phyloP scores from a whole-genome alignment of 2,329 filamentous ascomycete genomes.

The Cladosporium sp. region DNA sequence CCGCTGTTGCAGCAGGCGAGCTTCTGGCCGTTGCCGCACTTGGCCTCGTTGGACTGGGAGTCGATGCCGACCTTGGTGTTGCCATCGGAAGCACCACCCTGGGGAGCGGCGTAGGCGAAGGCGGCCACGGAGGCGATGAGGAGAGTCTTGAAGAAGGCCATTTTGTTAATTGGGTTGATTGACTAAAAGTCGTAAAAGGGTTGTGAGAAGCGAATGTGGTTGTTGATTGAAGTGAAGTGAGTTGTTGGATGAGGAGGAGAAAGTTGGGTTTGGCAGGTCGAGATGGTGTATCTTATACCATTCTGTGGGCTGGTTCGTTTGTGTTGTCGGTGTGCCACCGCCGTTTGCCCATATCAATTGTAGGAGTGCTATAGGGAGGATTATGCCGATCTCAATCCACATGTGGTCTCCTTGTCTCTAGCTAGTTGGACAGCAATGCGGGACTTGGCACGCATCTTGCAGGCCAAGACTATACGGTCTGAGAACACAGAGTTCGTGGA shows the following conservation, averaged over 20 bases:
- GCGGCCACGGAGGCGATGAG: slow-evolving; percentile 19
- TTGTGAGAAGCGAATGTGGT: slow-evolving; percentile 17
- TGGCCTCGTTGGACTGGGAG: background rate
- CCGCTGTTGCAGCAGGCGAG: slow-evolving; percentile 18
- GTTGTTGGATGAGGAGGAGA: slow-evolving; percentile 15
- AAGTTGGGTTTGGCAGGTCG: slow-evolving; percentile 2
- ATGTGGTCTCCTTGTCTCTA: slow-evolving; percentile 9
- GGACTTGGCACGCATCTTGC: slow-evolving; percentile 1
- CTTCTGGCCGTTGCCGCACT: slow-evolving; percentile 19
- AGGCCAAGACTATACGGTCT: slow-evolving; percentile 3
- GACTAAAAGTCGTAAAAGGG: slow-evolving; percentile 17
- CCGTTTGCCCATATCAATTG: slow-evolving; percentile 7
- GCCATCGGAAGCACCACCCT: slow-evolving; percentile 13
- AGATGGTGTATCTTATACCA: slow-evolving; percentile 15
- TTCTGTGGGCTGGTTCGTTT: background rate
- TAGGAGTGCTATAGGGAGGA: slow-evolving; percentile 6
- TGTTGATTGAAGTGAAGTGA: slow-evolving; percentile 9
- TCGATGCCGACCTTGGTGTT: slow-evolving; percentile 10
- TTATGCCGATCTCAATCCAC: slow-evolving; percentile 19
- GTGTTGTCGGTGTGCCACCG: slow-evolving; percentile 16
- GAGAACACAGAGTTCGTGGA: background rate
- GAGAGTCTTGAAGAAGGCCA: slow-evolving; percentile 19
- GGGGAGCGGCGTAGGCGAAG: slow-evolving; percentile 16
- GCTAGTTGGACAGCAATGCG: slow-evolving; percentile 6
- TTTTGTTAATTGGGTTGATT: slow-evolving; percentile 15